Base-by-base conservation (phyloP, 495 filamentous ascomycete species). In the Aspergillus olivimuriae region DNA sequence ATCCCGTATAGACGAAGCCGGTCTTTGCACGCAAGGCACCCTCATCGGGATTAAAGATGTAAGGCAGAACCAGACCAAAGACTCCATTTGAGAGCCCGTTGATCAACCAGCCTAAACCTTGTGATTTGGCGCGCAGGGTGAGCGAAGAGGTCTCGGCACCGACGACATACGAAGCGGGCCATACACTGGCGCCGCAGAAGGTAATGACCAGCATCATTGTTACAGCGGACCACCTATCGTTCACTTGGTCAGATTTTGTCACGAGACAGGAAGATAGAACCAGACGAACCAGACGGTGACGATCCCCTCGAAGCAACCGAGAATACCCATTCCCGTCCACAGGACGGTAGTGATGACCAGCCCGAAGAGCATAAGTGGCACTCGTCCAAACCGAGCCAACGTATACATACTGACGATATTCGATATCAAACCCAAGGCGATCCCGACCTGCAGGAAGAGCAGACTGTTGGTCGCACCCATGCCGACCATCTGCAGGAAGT, bases 101-200 rank as follows among this genome's bases (percentile, higher is more conserved):
- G 0, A 50, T 43, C 8, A 68, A 56, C 57, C 62, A 66, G 3
- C 62, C 62, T 28, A 68, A 47, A 7, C 62, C 64, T 32, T 66
- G 64, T 0, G 58, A 42, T 32, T 66, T 65, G 15, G 58, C 56
- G 6, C 64, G 60, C 0, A 68, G 51, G 22, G 52, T 50, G 0
- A 68, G 50, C 1, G 62, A 60, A 0, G 64, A 68, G 0, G 62
- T 44, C 38, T 68, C 64, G 1, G 55, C 56, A 1, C 53, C 52
- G 17, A 68, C 51, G 4, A 57, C 62, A 35, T 68, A 61, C 0
- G 62, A 58, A 2, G 61, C 62, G 1, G 62, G 62, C 65, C 65
- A 68, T 3, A 56, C 50, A 0, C 58, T 62, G 3, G 58, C 11
- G 17, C 65, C 61, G 14, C 50, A 58, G 4, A 59, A 41, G 23